These are phyloP conservation scores for Leccinum sublutescens DNA, from an alignment of 768 basidiomycete genomes.

Conservation along the genomic window DNA sequence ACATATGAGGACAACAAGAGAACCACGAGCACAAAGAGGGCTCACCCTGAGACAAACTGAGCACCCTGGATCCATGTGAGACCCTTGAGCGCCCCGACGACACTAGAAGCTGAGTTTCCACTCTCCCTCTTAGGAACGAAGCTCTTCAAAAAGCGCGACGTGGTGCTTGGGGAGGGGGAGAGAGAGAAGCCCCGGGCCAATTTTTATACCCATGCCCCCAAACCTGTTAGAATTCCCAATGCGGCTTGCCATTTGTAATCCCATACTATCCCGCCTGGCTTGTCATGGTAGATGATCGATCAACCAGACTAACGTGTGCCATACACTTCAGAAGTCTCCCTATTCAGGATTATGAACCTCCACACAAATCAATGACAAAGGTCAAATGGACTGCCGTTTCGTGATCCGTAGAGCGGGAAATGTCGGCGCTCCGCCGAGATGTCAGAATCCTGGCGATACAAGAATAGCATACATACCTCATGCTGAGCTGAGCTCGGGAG, in stretches of 20 bases:
- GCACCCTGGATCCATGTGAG: constrained; percentile 58
- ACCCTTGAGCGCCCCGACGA: constrained; percentile 42
- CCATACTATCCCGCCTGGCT: not conserved
- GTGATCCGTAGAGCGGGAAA: not conserved
- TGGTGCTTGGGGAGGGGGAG: not conserved
- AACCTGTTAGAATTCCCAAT: constrained; percentile 4
- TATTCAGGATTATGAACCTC: not conserved
- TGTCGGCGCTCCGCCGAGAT: not conserved
- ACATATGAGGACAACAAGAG: not conserved
- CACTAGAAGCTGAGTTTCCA: constrained; percentile 32
- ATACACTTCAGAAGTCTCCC: not conserved
- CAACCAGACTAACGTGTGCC: not conserved
- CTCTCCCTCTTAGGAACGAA: constrained; percentile 50
- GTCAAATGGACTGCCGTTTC: not conserved
- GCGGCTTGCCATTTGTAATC: not conserved
- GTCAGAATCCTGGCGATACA: not conserved
- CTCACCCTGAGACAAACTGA: constrained; percentile 56
- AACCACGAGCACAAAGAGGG: not conserved
- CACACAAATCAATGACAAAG: not conserved
- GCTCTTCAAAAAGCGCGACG: constrained; percentile 41
- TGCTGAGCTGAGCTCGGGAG: constrained; percentile 1
- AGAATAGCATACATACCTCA: not conserved
- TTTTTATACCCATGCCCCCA: constrained; percentile 16
- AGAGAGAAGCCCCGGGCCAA: not conserved
- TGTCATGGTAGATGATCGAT: not conserved